Evolutionary conservation across 208 protist genomes (phyloP), one percentile per base, ranked within the genome.

Genomic region (Trichomonas tenax): DNA sequence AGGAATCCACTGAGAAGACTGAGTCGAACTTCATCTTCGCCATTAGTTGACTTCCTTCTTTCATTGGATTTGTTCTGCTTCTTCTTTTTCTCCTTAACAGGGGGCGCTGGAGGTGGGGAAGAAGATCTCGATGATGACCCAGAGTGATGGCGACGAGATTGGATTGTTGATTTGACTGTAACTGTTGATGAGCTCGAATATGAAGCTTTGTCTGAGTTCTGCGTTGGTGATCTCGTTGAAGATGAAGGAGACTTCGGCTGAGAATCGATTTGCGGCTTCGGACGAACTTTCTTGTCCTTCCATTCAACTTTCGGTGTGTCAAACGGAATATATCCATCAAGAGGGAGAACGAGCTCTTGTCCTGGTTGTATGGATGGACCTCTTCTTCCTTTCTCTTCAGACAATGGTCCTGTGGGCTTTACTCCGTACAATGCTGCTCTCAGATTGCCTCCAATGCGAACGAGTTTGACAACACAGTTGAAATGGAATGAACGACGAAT

Each of bases 281-380:
- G 34, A 41, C 34, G 26, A 38, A 21, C 45, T 51, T 93, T 93
- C 26, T 41, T 93, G n/a, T 93, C 86, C n/a, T 93, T 93, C 86
- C 86, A 93, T 51, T 93, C 86, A 4, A 48, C 9, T 93, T 93
- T 93, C 38, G 8, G 86, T 51, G 86, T 93, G 38, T 48, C 17
- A 51, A 58, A 93, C 38, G 86, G 86, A 93, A 93, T 93, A 34
- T 93, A 41, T 17, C 86, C 86, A 93, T 93, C 86, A n/a, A 93
- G 44, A n/a, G 86, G 86, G 26, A 93, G 34, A 21, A 93, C 45
- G 15, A 93, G 26, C 46, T 34, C n/a, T 8, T n/a, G 17, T 34
- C 45, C 86, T 44, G 41, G 40, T 36, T 93, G 86, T 38, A 93
- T 41, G 0, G 86, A 41, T 21, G 44, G 44, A 11, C 86, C 86